phyloP scores from a whole-genome alignment of 306 rosid species.

The Pterocarpus macrocarpus region DNA sequence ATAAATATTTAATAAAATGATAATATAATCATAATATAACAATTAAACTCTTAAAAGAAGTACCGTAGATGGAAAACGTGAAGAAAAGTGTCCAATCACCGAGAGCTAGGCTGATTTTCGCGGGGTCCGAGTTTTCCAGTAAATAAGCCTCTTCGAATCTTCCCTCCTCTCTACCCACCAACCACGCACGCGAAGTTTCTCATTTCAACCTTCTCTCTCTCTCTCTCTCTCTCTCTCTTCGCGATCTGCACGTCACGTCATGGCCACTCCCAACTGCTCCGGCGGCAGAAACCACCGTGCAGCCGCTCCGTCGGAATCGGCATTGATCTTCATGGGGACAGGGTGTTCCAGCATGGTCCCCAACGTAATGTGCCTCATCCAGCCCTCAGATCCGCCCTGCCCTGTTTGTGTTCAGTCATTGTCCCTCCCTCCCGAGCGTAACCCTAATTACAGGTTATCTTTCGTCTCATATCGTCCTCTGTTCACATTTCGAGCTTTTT shows the following conservation, averaged over 20 bases:
- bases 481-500: neutral
- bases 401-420: slow-evolving; percentile 74
- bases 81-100: no score
- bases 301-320: slow-evolving; percentile 57
- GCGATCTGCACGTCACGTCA: slow-evolving; percentile 46
- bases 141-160: neutral
- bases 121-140: neutral
- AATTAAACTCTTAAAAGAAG: no score
- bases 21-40: no score
- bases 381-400: slow-evolving; percentile 88
- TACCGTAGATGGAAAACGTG: no score
- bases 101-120: no score
- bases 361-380: slow-evolving; percentile 76
- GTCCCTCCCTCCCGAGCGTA: slow-evolving; percentile 68
- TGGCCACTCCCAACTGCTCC: slow-evolving; percentile 63
- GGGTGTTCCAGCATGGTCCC: slow-evolving; percentile 96
- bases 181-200: neutral
- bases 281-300: slow-evolving; percentile 41
- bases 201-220: neutral
- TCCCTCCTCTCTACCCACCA: neutral
- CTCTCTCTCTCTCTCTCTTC: neutral
- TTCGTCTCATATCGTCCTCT: neutral
- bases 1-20: no score
- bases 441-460: slow-evolving; percentile 89
- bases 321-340: slow-evolving; percentile 88